Base-by-base conservation (phyloP, 1,284 basidiomycete species). In the Microbotryum scabiosae region DNA sequence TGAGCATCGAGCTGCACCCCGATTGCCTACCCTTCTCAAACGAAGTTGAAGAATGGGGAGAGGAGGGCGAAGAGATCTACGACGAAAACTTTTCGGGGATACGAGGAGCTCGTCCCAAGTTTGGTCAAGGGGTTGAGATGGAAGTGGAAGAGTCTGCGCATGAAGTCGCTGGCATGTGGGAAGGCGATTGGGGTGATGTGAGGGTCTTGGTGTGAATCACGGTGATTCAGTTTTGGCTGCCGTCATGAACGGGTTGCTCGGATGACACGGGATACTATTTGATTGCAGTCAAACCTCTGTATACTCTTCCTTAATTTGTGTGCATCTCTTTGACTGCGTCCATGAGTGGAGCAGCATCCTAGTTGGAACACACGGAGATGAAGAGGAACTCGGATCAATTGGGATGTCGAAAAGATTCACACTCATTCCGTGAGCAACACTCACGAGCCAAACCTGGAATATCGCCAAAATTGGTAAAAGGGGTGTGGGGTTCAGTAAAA, bases 131-230 rank as follows among this genome's bases (percentile, higher is more conserved):
- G 51, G 25, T 63, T 16, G 36, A 61, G 25, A 23, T 43, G 16
- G 36, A 47, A 21, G 49, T 21, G 8, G 49, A 47, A 41, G 54
- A 23, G 23, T 57, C 23, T 23, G 56, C 36, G 25, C n/a, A n/a
- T 8, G 53, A 51, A 6, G 56, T 52, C 2, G 60, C 52, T 26
- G 52, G 28, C 10, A 51, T 65, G 2, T 63, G 60, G 63, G 64
- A 68, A 49, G 69, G 67, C 12, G 63, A 66, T 36, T 65, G 67
- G 61, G 61, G 44, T 14, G 66, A 66, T 12, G 65, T 64, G 18
- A 52, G 61, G 50, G 36, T 52, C 18, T 44, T 59, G 51, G 36
- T 41, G 1, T 41, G 36, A 41, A 18, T 3, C 14, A 18, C 30
- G 7, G 30, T 9, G 30, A 2, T 30, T 30, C 30, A 30, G 8